Percentiles rank a stretch among this genome's conserved stretches.
Evolutionary conservation across 2,329 filamentous ascomycete genomes (phyloP).

Genomic region (Chrysoporthe puriensis): DNA sequence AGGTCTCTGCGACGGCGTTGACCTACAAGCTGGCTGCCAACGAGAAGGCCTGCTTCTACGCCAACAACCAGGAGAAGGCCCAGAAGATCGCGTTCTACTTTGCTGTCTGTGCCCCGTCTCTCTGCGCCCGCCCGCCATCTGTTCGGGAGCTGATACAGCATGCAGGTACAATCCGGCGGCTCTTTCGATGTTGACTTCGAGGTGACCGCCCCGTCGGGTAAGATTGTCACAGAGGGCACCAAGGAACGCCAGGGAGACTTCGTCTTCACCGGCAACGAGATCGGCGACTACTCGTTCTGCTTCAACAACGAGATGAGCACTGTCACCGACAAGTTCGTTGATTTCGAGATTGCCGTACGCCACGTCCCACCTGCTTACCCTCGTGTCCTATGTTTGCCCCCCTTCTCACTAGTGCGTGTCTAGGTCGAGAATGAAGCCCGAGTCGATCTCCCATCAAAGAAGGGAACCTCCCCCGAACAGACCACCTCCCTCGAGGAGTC

Average conservation of each 20-base stretch:
- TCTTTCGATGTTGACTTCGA: conserved; percentile 96
- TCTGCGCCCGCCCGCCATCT: background rate
- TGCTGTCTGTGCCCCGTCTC: conserved; percentile 64
- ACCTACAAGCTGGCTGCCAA: conserved; percentile 90
- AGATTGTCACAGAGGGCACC: conserved; percentile 79
- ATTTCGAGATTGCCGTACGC: conserved; percentile 93
- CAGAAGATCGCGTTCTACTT: conserved; percentile 98
- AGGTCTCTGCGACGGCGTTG: conserved; percentile 83
- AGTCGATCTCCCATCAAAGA: conserved; percentile 82
- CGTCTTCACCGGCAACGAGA: conserved; percentile 88
- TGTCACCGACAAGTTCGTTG: conserved; percentile 95
- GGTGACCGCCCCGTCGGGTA: conserved; percentile 80
- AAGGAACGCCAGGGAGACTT: conserved; percentile 97
- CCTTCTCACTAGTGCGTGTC: conserved; percentile 28
- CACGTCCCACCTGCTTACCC: background rate
- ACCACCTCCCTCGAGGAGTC: conserved; percentile 88
- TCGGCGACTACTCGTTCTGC: conserved; percentile 94
- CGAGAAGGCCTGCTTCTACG: conserved; percentile 96
- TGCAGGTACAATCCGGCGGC: conserved; percentile 93
- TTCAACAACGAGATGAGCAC: conserved; percentile 99
- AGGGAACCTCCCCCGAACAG: conserved; percentile 86
- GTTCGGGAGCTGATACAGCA: background rate
- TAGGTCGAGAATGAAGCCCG: conserved; percentile 90
- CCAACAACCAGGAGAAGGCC: conserved; percentile 73
- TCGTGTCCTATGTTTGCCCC: background rate